Evolutionary conservation across 2,329 filamentous ascomycete genomes (phyloP), one percentile per base, ranked within the genome.

Genomic region (Orbilia javanica): DNA sequence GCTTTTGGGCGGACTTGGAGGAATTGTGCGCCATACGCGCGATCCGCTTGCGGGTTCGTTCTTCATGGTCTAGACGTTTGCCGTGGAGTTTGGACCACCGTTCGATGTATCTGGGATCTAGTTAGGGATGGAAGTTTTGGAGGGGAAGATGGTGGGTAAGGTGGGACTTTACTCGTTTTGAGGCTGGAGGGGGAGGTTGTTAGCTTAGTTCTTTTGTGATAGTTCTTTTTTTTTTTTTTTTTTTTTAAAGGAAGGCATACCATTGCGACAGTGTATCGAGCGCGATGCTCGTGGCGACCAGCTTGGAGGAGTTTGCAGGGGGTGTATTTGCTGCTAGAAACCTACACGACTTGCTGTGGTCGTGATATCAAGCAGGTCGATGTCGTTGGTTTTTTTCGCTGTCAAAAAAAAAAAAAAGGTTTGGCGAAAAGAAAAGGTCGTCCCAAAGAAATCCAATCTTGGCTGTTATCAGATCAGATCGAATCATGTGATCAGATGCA

Each of bases 21-120:
- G 90, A 90, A 86, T 94, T 91, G 88, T 99, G 95, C 77, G 90
- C 91, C 86, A 97, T 93, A 86, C 96, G 91, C 78, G 96, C 96
- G 79, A 89, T 87, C 82, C 91, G 90, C 88, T 99, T 99, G 83
- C 96, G 92, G 76, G 80, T 80, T 60, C 94, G 91, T 86, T 99
- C 96, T 83, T 97, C 94, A 85, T 95, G 89, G 84, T 97, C 93
- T 81, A 92, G 79, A 81, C 86, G 85, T 83, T 87, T 86, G 79
- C 87, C 87, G 81, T 89, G 87, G 80, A 87, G 88, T 85, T 93
- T 93, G 82, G 88, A 87, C 87, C 90, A 94, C 85, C 92, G 88
- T 85, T 96, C 93, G 86, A 92, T 92, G 84, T 92, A 87, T 81
- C 85, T 86, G 25, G n/a, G 10, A 31, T 62, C 39, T 18, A 42